phyloP scores from a whole-genome alignment of 1,284 basidiomycete species.

The Cryptococcus sp. region DNA sequence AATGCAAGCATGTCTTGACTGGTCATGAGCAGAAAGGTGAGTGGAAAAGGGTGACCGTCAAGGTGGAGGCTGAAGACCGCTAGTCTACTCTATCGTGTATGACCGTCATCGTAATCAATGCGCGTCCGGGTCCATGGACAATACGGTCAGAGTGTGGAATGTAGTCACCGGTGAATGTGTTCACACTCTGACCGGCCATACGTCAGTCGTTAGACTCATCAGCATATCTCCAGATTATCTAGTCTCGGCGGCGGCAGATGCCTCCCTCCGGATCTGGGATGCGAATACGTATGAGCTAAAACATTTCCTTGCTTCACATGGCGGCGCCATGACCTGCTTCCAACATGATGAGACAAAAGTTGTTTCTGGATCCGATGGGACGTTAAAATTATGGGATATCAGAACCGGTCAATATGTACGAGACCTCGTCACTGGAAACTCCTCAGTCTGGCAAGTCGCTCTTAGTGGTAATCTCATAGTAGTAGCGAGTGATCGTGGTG shows the following conservation, averaged over 20 bases:
- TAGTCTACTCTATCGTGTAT: constrained; percentile 88
- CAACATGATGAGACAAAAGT: constrained; percentile 96
- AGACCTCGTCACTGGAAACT: constrained; percentile 79
- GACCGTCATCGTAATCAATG: constrained; percentile 77
- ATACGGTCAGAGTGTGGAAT: constrained; percentile 89
- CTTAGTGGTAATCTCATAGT: constrained; percentile 89
- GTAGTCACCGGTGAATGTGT: constrained; percentile 71
- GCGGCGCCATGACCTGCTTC: constrained; percentile 93
- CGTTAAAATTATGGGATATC: constrained; percentile 93
- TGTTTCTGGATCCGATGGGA: constrained; percentile 87
- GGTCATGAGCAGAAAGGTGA: constrained; percentile 88
- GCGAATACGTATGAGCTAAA: constrained; percentile 71
- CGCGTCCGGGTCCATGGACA: constrained; percentile 93
- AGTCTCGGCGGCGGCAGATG: constrained; percentile 90
- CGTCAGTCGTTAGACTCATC: constrained; percentile 78
- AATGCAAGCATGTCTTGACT: constrained; percentile 69
- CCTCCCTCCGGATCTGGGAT: constrained; percentile 87
- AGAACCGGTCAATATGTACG: constrained; percentile 73
- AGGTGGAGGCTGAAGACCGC: too few relatives aligned
- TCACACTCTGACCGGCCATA: constrained; percentile 78
- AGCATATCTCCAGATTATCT: constrained; percentile 83
- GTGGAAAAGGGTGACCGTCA: constrained; percentile 3
- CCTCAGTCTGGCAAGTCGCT: constrained; percentile 93
- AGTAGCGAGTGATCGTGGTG: constrained; percentile 76
- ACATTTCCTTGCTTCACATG: constrained; percentile 77